Evolutionary conservation across 2,329 filamentous ascomycete species (phyloP).

Genomic region (Phialocephala sp.): DNA sequence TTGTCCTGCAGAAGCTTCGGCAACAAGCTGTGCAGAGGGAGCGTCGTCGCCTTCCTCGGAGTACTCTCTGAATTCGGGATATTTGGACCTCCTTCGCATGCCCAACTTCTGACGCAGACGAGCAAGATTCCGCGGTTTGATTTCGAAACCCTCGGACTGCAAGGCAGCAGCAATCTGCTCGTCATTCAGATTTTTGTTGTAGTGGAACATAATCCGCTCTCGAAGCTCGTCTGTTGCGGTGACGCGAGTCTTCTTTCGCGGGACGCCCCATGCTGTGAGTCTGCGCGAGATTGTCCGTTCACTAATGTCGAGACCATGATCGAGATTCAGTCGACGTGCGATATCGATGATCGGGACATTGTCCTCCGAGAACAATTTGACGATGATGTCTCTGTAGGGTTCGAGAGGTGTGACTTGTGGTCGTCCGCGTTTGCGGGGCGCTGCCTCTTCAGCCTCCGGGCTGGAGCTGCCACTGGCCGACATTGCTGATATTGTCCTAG

Average conservation of each 20-base stretch:
- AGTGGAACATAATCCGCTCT: constrained; percentile 37
- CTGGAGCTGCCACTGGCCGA: constrained; percentile 21
- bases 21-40: constrained; percentile 19
- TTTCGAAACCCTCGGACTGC: constrained; percentile 38
- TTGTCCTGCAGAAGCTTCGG: constrained; percentile 14
- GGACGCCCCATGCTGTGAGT: constrained; percentile 39
- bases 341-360: constrained; percentile 39
- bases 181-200: constrained; percentile 42
- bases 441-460: not conserved
- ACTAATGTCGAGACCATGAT: constrained; percentile 39
- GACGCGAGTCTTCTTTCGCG: constrained; percentile 37
- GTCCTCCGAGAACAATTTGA: constrained; percentile 37
- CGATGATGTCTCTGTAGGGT: constrained; percentile 39
- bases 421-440: constrained; percentile 30
- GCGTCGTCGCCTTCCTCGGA: constrained; percentile 31
- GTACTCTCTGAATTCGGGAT: constrained; percentile 40
- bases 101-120: constrained; percentile 40
- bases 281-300: constrained; percentile 40
- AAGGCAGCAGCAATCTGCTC: constrained; percentile 38
- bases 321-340: constrained; percentile 35
- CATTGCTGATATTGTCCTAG: constrained; percentile 32
- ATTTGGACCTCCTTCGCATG: constrained; percentile 39
- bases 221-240: constrained; percentile 34
- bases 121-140: constrained; percentile 37
- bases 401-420: constrained; percentile 37